These are phyloP conservation scores for Xylaria venustula DNA, from an alignment of 495 filamentous ascomycete genomes.

Conservation along the genomic window DNA sequence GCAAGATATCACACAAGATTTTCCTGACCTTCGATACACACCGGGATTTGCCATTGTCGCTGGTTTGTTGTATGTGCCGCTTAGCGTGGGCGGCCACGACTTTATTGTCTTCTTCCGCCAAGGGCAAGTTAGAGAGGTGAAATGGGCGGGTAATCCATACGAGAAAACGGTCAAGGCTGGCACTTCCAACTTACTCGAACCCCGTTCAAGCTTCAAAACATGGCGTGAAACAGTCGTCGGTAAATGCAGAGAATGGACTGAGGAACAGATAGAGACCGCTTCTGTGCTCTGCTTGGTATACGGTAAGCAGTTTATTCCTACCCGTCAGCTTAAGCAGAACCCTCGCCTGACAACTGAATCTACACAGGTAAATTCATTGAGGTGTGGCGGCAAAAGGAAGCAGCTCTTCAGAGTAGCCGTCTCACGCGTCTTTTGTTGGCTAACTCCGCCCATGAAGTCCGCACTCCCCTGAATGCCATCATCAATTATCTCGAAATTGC, in stretches of 20 bases:
- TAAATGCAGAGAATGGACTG: conserved; percentile 72
- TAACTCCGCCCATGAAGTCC: conserved; percentile 93
- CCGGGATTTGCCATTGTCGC: conserved; percentile 80
- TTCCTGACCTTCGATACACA: conserved; percentile 76
- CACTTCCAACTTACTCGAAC: conserved; percentile 69
- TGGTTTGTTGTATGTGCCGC: conserved; percentile 78
- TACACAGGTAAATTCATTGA: conserved; percentile 62
- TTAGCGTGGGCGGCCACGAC: conserved; percentile 73
- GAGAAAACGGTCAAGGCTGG: conserved; percentile 71
- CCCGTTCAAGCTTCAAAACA: conserved; percentile 70
- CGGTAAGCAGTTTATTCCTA: conserved; percentile 57
- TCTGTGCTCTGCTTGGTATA: conserved; percentile 89
- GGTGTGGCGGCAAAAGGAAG: conserved; percentile 92
- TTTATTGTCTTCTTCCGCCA: conserved; percentile 93
- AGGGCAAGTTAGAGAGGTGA: conserved; percentile 74
- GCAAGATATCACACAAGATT: conserved; percentile 75
- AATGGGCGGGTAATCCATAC: conserved; percentile 94
- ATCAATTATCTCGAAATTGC: conserved; percentile 97
- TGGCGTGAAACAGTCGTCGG: conserved; percentile 78
- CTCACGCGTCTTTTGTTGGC: conserved; percentile 79
- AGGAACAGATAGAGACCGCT: conserved; percentile 78
- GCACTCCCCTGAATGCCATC: conserved; percentile 91
- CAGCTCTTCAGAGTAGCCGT: conserved; percentile 75
- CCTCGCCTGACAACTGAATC: too few relatives aligned
- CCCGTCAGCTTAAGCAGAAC: background rate